Conservation (phyloP, 139 green algal species). For the Pseudopediastrum boryanum region DNA sequence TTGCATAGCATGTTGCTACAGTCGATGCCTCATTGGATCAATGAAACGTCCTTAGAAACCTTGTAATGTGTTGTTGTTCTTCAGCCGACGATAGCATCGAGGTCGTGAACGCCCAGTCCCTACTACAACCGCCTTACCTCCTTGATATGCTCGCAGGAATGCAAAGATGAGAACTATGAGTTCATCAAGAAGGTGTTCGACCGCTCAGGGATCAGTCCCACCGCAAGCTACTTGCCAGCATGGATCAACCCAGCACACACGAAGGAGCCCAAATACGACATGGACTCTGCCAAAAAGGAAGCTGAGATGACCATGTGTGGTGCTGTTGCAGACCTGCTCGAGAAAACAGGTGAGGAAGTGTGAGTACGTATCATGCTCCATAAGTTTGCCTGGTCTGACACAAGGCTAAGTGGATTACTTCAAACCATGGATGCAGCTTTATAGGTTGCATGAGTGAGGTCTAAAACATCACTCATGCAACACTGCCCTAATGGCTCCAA, state of each 20-base stretch:
- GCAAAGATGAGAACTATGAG: conserved; percentile 36
- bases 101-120: too few species aligned
- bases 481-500: too few species aligned
- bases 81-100: background rate
- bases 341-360: conserved; percentile 47
- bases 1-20: too few species aligned
- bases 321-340: conserved; percentile 42
- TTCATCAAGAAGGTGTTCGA: conserved; percentile 48
- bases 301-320: conserved; percentile 79
- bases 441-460: too few species aligned
- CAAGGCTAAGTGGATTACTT: too few species aligned
- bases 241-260: conserved; percentile 57
- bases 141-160: conserved; percentile 19
- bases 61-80: background rate
- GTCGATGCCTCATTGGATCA: background rate
- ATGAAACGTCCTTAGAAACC: background rate
- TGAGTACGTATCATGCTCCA: too few species aligned
- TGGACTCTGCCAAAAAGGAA: conserved; percentile 68
- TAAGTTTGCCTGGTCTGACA: too few species aligned
- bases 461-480: too few species aligned
- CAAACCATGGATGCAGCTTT: too few species aligned
- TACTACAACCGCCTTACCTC: too few species aligned
- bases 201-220: conserved; percentile 44
- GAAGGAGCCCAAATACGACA: conserved; percentile 53
- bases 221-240: conserved; percentile 53